These are phyloP conservation scores for Monosporascus sp. DNA, from an alignment of 2,329 filamentous ascomycete species.

Conservation along the genomic window DNA sequence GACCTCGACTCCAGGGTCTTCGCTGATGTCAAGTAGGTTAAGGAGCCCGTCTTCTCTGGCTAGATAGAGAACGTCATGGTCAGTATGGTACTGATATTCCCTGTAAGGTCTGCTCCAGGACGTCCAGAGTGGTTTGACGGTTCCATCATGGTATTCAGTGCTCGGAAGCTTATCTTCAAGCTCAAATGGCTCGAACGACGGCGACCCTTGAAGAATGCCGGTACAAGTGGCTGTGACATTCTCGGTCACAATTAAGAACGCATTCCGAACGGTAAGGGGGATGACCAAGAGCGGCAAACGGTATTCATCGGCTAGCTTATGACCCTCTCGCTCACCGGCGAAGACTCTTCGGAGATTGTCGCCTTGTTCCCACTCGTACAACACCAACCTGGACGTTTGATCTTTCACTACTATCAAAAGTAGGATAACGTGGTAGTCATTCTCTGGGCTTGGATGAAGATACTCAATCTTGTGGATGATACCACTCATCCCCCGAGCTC, in stretches of 20 bases:
- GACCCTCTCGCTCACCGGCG: slow-evolving; percentile 41
- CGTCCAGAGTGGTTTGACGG: slow-evolving; percentile 61
- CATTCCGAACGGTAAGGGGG: slow-evolving; percentile 63
- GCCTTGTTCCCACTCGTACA: slow-evolving; percentile 56
- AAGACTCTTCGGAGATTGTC: slow-evolving; percentile 42
- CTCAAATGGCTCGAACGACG: slow-evolving; percentile 40
- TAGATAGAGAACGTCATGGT: slow-evolving; percentile 76
- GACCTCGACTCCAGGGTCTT: slow-evolving; percentile 47
- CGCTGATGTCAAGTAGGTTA: slow-evolving; percentile 64
- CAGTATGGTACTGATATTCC: slow-evolving; percentile 52
- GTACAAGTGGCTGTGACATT: slow-evolving; percentile 51
- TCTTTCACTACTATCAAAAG: slow-evolving; percentile 54
- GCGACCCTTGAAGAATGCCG: slow-evolving; percentile 46
- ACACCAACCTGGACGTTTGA: slow-evolving; percentile 45
- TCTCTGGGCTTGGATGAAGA: slow-evolving; percentile 62
- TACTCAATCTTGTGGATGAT: slow-evolving; percentile 86
- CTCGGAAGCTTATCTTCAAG: slow-evolving; percentile 31
- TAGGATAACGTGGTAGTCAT: slow-evolving; percentile 69
- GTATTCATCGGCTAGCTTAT: slow-evolving; percentile 43
- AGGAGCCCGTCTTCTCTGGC: slow-evolving; percentile 83
- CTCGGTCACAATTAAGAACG: slow-evolving; percentile 64
- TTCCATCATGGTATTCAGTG: slow-evolving; percentile 43
- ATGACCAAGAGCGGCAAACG: slow-evolving; percentile 65
- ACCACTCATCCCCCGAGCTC: slow-evolving; percentile 52
- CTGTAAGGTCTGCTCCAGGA: slow-evolving; percentile 78